Base-by-base conservation (phyloP, 2,329 filamentous ascomycete species). In the Exophiala lecanii-corni region DNA sequence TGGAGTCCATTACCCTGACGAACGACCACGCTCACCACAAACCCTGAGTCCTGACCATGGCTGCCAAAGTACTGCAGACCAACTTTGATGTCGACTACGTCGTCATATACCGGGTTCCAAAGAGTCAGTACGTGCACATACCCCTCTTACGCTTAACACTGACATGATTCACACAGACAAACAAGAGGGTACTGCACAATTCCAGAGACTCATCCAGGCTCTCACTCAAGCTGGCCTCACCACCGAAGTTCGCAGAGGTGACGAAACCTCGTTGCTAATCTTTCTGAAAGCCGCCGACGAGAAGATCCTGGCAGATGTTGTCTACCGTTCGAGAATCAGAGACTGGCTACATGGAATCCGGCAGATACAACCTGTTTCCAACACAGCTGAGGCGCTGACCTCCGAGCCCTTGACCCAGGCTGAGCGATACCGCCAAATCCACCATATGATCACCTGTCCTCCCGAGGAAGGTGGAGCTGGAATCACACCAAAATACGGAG, bases 331-430 rank as follows among this genome's bases (percentile, higher is more conserved):
- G 43, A 85, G 92, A 52, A 82, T 96, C 13, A 86, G 89, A 61
- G 92, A 97, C 67, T 98, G 89, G 88, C 79, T 97, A 23, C 84
- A 92, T 61, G 89, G 89, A 39, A 84, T 96, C 41, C 82, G 88
- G 50, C 76, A 85, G 37, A 77, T 79, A 15, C 81, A 88, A 25
- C 91, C 91, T 0, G 76, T 81, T 43, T 82, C 81, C 59, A 81
- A 94, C 54, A 79, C 87, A 13, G 69, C 76, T 36, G 72, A 79
- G 46, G 77, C 82, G 10, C 76, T 94, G 39, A 71, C 81, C 45
- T 70, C 78, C 12, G 84, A 94, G 54, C 85, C 89, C 1, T 75
- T 96, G 44, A 87, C 83, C 28, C 87, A 94, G 60, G 86, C 91
- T 16, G 92, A 98, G 69, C 78, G 89, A 35, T 77, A 95, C 33